Base-by-base conservation (phyloP, 208 protist species). In the Trypanosoma rangeli region DNA sequence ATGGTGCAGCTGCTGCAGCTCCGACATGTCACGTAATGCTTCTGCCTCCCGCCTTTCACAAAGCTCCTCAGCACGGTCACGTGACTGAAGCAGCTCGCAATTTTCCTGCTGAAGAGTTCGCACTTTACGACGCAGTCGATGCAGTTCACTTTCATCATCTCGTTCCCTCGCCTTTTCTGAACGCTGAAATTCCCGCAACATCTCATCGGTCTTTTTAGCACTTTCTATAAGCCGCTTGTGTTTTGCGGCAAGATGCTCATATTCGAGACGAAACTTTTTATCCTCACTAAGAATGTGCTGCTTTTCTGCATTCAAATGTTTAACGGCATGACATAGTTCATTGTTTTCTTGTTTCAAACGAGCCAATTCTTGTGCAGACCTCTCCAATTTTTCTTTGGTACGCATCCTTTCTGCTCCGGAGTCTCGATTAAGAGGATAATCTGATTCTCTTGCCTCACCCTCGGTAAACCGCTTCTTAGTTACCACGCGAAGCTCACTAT, bases 251-350 rank as follows among this genome's bases (percentile, higher is more conserved):
- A 95, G 73, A 56, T 95, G 90, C n/a, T 84, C 84, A 61, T 92
- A 92, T 61, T 95, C 90, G 0, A 92, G 74, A 35, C 84, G 84
- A 31, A 85, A 76, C 48, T 93, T 95, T 58, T 82, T 81, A 56
- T 87, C 78, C 16, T 87, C 78, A 59, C 79, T 74, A 24, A 69
- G 71, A 42, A 83, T 62, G 54, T 82, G 73, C 26, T 35, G 64
- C 44, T 68, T 79, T 24, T 92, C 84, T 9, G 82, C 70, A n/a
- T 78, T 68, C 26, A 77, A 82, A 16, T 70, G 69, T 9, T 77
- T 61, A 22, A 86, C 57, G 5, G 54, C 54, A 37, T 89, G 76
- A 5, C 49, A 64, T 66, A 75, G 64, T 49, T 75, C 62, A 16
- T 59, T 54, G 39, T 76, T 80, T 18, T 80, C 69, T 28, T 42